A percentile compares a stretch with the other conserved stretches of the same genome.
Evolutionary conservation across 2,329 filamentous ascomycete species (phyloP).

Genomic region (Hypomyces perniciosus): DNA sequence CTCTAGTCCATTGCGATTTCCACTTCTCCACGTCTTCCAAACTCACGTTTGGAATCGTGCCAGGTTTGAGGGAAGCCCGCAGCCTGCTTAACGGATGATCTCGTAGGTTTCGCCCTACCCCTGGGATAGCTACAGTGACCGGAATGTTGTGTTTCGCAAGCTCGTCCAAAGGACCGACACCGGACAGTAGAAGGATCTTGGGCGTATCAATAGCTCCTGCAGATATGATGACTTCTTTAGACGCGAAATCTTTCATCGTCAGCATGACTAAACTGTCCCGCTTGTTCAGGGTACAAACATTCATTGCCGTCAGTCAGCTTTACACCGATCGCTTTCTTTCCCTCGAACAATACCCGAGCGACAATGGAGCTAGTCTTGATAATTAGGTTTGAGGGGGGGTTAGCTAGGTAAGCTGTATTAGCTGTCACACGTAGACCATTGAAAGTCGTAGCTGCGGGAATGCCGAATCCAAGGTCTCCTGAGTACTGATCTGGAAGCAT

Average conservation of each 20-base stretch:
- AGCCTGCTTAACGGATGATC: neutral
- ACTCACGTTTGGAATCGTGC: neutral
- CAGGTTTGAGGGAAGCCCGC: neutral
- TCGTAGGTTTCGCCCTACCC: neutral
- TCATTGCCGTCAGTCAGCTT: neutral
- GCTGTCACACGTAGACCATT: no score
- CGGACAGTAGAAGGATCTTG: neutral
- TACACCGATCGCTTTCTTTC: neutral
- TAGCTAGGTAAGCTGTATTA: no score
- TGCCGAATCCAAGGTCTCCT: no score
- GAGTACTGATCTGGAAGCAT: no score
- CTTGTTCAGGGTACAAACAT: neutral
- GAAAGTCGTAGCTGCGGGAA: no score
- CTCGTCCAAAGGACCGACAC: neutral
- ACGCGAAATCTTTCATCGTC: neutral
- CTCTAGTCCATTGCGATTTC: neutral
- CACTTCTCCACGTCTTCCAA: neutral
- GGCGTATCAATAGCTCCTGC: neutral
- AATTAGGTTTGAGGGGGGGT: neutral
- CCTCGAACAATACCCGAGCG: neutral
- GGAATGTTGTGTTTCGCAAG: neutral
- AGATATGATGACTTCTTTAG: neutral
- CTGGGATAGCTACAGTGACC: neutral
- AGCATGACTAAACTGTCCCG: neutral
- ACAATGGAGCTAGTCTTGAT: neutral